These are phyloP conservation scores for Auriscalpium vulgare DNA, from an alignment of 768 basidiomycete genomes.

Conservation along the genomic window DNA sequence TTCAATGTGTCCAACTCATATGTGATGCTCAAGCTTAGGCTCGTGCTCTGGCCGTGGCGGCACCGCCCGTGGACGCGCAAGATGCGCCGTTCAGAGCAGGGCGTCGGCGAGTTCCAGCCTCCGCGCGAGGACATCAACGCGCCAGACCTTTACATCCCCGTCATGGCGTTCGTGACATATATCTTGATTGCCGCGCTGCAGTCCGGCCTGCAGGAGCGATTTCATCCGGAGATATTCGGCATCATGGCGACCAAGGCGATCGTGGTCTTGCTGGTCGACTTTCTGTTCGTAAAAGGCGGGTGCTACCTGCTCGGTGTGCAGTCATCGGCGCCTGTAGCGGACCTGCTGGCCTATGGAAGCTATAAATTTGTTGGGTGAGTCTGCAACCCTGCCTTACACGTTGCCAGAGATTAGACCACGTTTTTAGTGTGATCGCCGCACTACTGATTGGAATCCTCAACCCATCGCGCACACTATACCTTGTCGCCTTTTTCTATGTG, in stretches of 20 bases:
- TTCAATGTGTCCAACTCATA: conserved; percentile 97
- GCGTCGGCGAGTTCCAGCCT: conserved; percentile 70
- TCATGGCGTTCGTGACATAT: conserved; percentile 88
- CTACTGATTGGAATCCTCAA: conserved; percentile 65
- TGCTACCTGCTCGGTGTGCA: conserved; percentile 91
- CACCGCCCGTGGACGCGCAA: conserved; percentile 83
- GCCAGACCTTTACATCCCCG: conserved; percentile 94
- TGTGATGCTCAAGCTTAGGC: conserved; percentile 79
- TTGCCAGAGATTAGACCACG: background rate
- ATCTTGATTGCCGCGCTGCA: conserved; percentile 82
- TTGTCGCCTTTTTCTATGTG: conserved; percentile 70
- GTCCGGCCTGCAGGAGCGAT: conserved; percentile 74
- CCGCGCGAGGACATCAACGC: conserved; percentile 94
- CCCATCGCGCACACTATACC: conserved; percentile 54
- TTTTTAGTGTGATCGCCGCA: conserved; percentile 72
- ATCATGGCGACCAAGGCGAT: conserved; percentile 78
- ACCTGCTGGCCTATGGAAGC: conserved; percentile 87
- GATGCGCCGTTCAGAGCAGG: conserved; percentile 52
- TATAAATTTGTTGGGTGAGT: conserved; percentile 96
- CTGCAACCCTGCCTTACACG: background rate
- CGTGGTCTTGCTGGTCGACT: conserved; percentile 80
- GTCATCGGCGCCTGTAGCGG: conserved; percentile 60
- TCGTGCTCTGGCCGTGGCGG: conserved; percentile 93
- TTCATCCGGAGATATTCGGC: conserved; percentile 87
- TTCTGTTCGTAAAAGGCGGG: conserved; percentile 81